Evolutionary conservation across 345 rosid genomes (phyloP).

Genomic region (Euphorbia peplus): DNA sequence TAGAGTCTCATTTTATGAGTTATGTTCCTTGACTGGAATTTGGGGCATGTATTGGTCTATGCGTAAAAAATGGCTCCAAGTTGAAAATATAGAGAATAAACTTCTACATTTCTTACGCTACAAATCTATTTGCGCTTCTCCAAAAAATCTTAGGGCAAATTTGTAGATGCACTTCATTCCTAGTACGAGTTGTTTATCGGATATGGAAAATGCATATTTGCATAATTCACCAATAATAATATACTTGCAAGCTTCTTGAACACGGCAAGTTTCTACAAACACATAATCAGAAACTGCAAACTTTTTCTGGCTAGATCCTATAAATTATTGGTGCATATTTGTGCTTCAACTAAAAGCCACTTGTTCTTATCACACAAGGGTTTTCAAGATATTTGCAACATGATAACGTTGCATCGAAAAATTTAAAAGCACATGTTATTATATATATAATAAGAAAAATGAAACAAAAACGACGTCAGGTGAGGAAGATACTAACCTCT

Average conservation of each 20-base stretch:
- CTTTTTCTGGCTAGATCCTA: background rate
- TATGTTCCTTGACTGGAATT: too few relatives aligned
- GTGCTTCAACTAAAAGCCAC: background rate
- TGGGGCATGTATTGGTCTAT: too few relatives aligned
- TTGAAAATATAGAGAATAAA: too few relatives aligned
- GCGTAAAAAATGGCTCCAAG: too few relatives aligned
- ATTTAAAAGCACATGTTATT: background rate
- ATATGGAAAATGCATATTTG: background rate
- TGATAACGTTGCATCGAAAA: background rate
- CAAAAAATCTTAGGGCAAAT: too few relatives aligned
- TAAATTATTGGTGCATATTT: background rate
- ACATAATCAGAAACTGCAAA: background rate
- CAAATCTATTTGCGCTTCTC: too few relatives aligned
- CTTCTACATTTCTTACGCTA: too few relatives aligned
- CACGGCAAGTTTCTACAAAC: background rate
- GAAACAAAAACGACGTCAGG: background rate
- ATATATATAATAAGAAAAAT: background rate
- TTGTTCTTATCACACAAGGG: background rate
- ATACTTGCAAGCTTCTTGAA: background rate
- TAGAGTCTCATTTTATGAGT: too few relatives aligned
- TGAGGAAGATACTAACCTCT: slow-evolving; percentile 40
- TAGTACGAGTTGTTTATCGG: background rate
- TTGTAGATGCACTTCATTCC: background rate
- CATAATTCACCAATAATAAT: too few relatives aligned
- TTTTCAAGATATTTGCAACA: background rate